A percentile compares a stretch with the other conserved stretches of the same genome.
Conservation (phyloP, 805 yeast genomes). For the Millerozyma miso region DNA sequence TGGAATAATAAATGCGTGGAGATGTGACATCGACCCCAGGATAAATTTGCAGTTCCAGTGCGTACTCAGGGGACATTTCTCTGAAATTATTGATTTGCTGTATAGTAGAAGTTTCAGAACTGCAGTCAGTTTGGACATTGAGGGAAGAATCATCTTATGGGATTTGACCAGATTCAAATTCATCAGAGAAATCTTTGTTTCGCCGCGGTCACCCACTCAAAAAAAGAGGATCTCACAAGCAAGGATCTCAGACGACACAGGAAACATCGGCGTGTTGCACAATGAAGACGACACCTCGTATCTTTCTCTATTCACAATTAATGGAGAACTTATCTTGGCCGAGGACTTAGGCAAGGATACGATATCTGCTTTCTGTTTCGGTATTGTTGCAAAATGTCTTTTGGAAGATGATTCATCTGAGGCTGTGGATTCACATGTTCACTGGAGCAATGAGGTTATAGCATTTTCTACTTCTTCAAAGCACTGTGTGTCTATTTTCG, state of each 20-base stretch:
- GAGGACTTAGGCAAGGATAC: conserved; percentile 11
- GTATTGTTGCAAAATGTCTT: conserved; percentile 23
- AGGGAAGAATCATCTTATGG: conserved; percentile 61
- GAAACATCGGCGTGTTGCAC: conserved; percentile 43
- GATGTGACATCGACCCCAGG: conserved; percentile 27
- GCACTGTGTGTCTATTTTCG: conserved; percentile 25
- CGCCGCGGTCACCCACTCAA: neutral
- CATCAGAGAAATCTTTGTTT: conserved; percentile 32
- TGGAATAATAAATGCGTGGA: conserved; percentile 63
- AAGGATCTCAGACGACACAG: conserved; percentile 52
- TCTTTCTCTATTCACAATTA: conserved; percentile 45
- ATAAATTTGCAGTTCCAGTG: conserved; percentile 36
- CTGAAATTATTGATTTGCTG: conserved; percentile 42
- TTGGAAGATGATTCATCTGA: conserved; percentile 20
- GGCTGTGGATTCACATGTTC: conserved; percentile 23
- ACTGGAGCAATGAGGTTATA: conserved; percentile 35
- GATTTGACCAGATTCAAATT: conserved; percentile 51
- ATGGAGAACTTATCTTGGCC: conserved; percentile 43
- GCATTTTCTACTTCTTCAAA: conserved; percentile 26
- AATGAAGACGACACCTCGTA: conserved; percentile 11
- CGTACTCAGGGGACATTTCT: conserved; percentile 56
- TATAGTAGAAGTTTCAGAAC: conserved; percentile 51
- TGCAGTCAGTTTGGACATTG: conserved; percentile 49
- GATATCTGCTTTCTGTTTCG: conserved; percentile 24
- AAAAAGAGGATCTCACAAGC: conserved; percentile 19